phyloP scores from a whole-genome alignment of 2,329 filamentous ascomycete species.

The Sphaerulina populicola region DNA sequence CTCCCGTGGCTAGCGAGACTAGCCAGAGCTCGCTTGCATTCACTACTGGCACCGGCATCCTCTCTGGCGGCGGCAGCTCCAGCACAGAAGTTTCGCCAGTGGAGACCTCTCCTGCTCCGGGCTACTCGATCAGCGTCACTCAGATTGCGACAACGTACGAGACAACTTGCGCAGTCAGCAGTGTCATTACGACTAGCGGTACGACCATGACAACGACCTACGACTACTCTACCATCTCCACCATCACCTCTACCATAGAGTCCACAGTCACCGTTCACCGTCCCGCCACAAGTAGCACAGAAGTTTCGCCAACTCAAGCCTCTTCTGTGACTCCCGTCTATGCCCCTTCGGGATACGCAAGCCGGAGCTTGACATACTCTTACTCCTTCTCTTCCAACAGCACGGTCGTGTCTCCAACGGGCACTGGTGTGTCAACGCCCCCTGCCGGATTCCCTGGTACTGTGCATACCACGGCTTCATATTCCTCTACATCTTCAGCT shows the following conservation, averaged over 20 bases:
- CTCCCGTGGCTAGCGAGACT: constrained; percentile 6
- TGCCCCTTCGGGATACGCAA: neutral
- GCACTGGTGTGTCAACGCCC: constrained; percentile 10
- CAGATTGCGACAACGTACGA: constrained; percentile 14
- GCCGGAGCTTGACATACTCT: neutral
- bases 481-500: no score
- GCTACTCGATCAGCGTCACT: constrained; percentile 9
- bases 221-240: constrained; percentile 14
- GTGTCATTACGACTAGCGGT: constrained; percentile 14
- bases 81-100: constrained; percentile 8
- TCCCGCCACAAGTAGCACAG: constrained; percentile 4
- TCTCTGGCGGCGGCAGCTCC: neutral
- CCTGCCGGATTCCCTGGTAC: no score
- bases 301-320: constrained; percentile 10
- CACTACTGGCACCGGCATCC: constrained; percentile 7
- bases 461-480: no score
- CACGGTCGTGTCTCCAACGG: constrained; percentile 1
- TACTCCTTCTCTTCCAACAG: constrained; percentile 9
- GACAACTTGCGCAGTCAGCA: constrained; percentile 14
- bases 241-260: constrained; percentile 16
- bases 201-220: constrained; percentile 18
- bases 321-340: neutral
- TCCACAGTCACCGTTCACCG: constrained; percentile 13
- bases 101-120: constrained; percentile 6
- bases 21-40: constrained; percentile 1